phyloP scores from a whole-genome alignment of 2,329 filamentous ascomycete species.

The Blastomyces parvus region DNA sequence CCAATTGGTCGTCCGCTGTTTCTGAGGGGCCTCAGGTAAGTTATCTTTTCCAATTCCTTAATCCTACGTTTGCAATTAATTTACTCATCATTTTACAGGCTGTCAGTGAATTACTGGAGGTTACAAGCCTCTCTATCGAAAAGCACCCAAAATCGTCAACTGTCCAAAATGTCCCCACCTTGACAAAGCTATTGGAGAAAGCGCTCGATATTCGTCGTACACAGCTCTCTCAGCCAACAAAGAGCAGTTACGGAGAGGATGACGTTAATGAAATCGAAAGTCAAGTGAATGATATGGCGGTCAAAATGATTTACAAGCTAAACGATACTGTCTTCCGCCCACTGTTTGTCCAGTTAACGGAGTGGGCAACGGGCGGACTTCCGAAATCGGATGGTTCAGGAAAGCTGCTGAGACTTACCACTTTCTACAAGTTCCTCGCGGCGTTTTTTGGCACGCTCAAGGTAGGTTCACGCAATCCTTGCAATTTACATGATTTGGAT shows the following conservation, averaged over 20 bases:
- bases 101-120: constrained; percentile 56
- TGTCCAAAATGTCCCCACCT: constrained; percentile 59
- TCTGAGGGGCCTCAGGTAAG: constrained; percentile 54
- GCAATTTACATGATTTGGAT: background rate
- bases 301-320: constrained; percentile 93
- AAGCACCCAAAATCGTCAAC: constrained; percentile 68
- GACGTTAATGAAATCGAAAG: constrained; percentile 52
- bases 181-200: constrained; percentile 54
- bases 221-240: constrained; percentile 24
- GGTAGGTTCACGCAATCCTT: constrained; percentile 26
- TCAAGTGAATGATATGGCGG: constrained; percentile 57
- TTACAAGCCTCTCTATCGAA: constrained; percentile 63
- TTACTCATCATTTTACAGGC: constrained; percentile 39
- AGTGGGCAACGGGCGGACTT: constrained; percentile 60
- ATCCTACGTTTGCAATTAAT: background rate
- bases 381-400: constrained; percentile 53
- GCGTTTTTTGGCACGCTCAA: constrained; percentile 77
- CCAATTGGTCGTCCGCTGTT: constrained; percentile 60
- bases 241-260: constrained; percentile 35
- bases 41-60: constrained; percentile 7
- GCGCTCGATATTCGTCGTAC: constrained; percentile 42
- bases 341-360: constrained; percentile 75
- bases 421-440: constrained; percentile 70
- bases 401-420: constrained; percentile 56
- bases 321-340: constrained; percentile 91